Evolutionary conservation across 176 grass and related monocot species (phyloP).

Genomic region (Oropetium thomaeum): DNA sequence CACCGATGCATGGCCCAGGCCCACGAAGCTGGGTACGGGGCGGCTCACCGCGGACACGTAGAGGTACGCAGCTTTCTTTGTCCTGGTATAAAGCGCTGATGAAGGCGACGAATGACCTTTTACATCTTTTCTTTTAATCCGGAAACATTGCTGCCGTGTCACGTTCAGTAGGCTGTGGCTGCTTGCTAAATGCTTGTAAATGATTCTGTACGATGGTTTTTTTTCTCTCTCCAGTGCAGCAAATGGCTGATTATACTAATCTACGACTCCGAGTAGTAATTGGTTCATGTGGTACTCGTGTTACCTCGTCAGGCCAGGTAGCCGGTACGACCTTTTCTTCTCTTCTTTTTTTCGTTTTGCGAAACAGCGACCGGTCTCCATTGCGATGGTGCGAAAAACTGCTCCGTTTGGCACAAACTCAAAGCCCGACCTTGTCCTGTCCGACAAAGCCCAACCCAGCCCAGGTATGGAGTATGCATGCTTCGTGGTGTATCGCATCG

Average conservation of each 20-base stretch:
- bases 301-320: not conserved
- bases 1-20: too few relatives aligned
- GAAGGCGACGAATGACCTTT: not conserved
- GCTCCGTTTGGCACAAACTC: too few relatives aligned
- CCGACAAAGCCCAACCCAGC: too few relatives aligned
- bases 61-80: not conserved
- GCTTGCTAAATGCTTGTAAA: not conserved
- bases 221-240: not conserved
- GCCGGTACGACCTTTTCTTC: not conserved
- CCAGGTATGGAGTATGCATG: too few relatives aligned
- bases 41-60: not conserved
- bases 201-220: not conserved
- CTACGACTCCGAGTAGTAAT: too few relatives aligned
- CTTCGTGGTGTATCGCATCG: too few relatives aligned
- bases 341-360: too few relatives aligned
- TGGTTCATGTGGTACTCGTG: not conserved
- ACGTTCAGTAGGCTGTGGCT: not conserved
- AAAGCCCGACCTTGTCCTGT: too few relatives aligned
- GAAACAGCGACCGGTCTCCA: too few relatives aligned
- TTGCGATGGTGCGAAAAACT: too few relatives aligned
- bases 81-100: not conserved
- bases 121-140: not conserved
- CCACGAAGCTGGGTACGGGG: slow-evolving; percentile 7
- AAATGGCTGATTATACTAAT: not conserved
- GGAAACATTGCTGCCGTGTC: not conserved